A percentile compares a stretch with the other conserved stretches of the same genome.
These are phyloP conservation scores for Globisporangium yorkense DNA, from an alignment of 352 stramenopile genomes.

Conservation along the genomic window DNA sequence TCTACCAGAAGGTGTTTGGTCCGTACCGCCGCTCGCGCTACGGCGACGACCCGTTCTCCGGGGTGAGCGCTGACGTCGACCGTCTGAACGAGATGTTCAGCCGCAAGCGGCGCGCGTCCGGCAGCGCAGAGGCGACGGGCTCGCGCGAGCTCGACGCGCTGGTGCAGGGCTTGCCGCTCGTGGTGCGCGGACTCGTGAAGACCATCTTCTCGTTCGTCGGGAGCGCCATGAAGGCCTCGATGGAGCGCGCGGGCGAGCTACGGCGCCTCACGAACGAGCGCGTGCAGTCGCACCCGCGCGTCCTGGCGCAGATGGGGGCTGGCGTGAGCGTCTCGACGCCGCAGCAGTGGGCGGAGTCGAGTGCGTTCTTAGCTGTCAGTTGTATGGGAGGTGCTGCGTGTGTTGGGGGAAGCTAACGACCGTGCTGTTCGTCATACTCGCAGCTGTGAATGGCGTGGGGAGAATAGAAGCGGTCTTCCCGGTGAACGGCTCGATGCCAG, in stretches of 20 bases:
- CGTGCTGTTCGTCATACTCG: slow-evolving; percentile 1
- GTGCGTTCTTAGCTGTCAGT: slow-evolving; percentile 23
- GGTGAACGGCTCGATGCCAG: slow-evolving; percentile 29
- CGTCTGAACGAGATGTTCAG: slow-evolving; percentile 36
- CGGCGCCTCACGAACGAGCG: slow-evolving; percentile 44
- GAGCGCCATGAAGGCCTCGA: slow-evolving; percentile 52
- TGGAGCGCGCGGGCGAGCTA: slow-evolving; percentile 53
- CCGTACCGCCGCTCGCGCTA: slow-evolving; percentile 32
- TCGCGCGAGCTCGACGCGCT: slow-evolving; percentile 47
- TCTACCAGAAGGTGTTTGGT: slow-evolving; percentile 59
- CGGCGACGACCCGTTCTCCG: slow-evolving; percentile 29
- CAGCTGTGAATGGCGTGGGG: slow-evolving; percentile 64
- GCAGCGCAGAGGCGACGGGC: slow-evolving; percentile 3
- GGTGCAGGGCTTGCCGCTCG: slow-evolving; percentile 47
- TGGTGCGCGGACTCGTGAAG: slow-evolving; percentile 58
- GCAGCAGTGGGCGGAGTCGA: slow-evolving; percentile 70
- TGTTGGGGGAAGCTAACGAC: not conserved
- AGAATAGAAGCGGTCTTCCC: slow-evolving; percentile 61
- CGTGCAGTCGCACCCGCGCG: slow-evolving; percentile 42
- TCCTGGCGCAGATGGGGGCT: slow-evolving; percentile 43
- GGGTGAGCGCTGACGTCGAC: slow-evolving; percentile 44
- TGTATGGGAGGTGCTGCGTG: not conserved
- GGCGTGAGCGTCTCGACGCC: slow-evolving; percentile 46
- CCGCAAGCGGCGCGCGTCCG: slow-evolving; percentile 12
- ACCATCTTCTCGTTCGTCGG: slow-evolving; percentile 63